phyloP scores from a whole-genome alignment of 768 basidiomycete species.

The Tylopilus plumbeoviolaceoides region DNA sequence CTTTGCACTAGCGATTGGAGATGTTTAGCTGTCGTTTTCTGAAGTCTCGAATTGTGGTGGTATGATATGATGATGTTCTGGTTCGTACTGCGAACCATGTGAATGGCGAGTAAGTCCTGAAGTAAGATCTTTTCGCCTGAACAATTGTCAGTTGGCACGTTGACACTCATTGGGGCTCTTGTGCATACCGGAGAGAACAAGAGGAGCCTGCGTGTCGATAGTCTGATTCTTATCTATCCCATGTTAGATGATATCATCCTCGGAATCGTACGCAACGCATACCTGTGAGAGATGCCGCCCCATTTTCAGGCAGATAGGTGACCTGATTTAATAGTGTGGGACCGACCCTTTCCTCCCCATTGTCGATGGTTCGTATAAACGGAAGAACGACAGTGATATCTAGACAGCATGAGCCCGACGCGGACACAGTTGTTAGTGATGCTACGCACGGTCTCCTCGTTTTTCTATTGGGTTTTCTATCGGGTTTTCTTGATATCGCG shows the following conservation, averaged over 20 bases:
- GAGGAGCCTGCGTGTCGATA: slow-evolving; percentile 34
- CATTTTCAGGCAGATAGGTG: not conserved
- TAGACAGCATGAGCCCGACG: slow-evolving; percentile 12
- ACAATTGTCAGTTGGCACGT: not conserved
- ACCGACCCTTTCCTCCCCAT: slow-evolving; percentile 11
- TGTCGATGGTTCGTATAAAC: slow-evolving; percentile 38
- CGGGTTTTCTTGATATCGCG: slow-evolving; percentile 42
- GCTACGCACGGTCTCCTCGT: slow-evolving; percentile 36
- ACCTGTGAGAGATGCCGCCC: slow-evolving; percentile 14
- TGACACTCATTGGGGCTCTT: not conserved
- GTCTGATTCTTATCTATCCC: slow-evolving; percentile 17
- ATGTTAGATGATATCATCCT: not conserved
- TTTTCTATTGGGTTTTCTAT: slow-evolving; percentile 26
- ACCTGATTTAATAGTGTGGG: slow-evolving; percentile 19
- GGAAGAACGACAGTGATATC: slow-evolving; percentile 43
- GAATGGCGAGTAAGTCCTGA: slow-evolving; percentile 37
- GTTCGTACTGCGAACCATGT: slow-evolving; percentile 32
- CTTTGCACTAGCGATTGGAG: no score
- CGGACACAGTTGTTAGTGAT: not conserved
- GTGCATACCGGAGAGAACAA: slow-evolving; percentile 21
- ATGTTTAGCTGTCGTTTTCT: slow-evolving; percentile 26
- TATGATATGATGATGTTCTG: no score
- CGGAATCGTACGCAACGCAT: not conserved
- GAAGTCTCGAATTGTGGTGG: slow-evolving; percentile 25
- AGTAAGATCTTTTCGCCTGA: slow-evolving; percentile 25